A percentile compares a stretch with the other conserved stretches of the same genome.
phyloP scores from a whole-genome alignment of 2,329 filamentous ascomycete genomes.

The Calonectria pteridis region DNA sequence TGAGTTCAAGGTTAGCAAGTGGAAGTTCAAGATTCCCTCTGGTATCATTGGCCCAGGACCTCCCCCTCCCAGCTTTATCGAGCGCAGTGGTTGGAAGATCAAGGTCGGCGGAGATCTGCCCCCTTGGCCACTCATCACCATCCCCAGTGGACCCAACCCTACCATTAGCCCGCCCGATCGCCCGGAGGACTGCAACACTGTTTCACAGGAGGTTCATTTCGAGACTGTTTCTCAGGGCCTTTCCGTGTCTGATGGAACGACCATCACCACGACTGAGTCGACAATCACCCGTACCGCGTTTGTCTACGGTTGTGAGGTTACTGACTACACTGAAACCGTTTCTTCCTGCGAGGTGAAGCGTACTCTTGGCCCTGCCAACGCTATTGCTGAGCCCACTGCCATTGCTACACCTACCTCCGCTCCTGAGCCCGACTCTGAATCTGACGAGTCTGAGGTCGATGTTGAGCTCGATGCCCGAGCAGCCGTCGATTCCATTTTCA shows the following conservation, averaged over 20 bases:
- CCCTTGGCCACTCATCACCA: neutral
- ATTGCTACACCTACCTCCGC: neutral
- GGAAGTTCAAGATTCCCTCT: neutral
- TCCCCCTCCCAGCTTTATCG: neutral
- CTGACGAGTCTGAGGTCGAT: neutral
- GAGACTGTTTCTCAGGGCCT: neutral
- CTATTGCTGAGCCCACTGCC: neutral
- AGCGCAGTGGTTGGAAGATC: neutral
- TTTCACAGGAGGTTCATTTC: neutral
- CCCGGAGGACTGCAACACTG: neutral
- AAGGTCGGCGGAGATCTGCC: constrained; percentile 1
- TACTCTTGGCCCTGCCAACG: neutral
- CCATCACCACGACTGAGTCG: neutral
- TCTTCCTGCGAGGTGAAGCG: constrained; percentile 3
- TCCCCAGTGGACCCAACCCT: neutral
- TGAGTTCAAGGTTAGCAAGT: neutral
- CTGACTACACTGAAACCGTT: neutral
- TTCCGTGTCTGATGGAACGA: neutral
- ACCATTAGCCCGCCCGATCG: neutral
- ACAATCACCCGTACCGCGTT: neutral
- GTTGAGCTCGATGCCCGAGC: neutral
- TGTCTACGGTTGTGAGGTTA: neutral
- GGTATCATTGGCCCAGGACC: constrained; percentile 5
- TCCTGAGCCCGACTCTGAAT: neutral
- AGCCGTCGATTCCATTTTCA: neutral